Base-by-base conservation (phyloP, 495 filamentous ascomycete genomes). In the Aspergillus sclerotioniger region DNA sequence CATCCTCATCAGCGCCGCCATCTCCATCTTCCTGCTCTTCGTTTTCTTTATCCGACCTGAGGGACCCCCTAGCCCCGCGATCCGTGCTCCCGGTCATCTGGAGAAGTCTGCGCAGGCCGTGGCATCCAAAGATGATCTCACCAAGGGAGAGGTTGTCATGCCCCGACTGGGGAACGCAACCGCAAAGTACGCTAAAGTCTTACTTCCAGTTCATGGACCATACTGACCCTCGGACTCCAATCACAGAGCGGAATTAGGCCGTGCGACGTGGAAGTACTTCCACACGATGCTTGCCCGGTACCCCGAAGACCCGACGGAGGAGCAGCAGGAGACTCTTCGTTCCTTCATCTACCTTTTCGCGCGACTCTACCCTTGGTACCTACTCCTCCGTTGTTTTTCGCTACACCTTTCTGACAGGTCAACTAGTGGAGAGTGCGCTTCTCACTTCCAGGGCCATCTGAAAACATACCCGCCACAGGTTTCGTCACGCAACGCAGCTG, bases 261-360 rank as follows among this genome's bases (percentile, higher is more conserved):
- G 90, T 62, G 86, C 91, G 25, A 86, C 89, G 19, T 96, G 91
- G 92, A 91, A 92, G 67, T 85, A 96, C 62, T 84, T 98, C 66
- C 94, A 98, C 73, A 98, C 95, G 1, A 94, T 90, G 70, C 91
- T 98, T 82, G 88, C 91, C 35, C 87, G 92, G 54, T 98, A 93
- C 74, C 95, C 94, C 41, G 89, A 92, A 62, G 81, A 87, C 54
- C 93, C 94, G 0, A 88, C 88, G 0, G 69, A 81, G 52, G 91
- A 96, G 61, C 92, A 98, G 67, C 87, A 88, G 56, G 81, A 88
- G 41, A 90, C 95, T 3, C 79, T 98, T 39, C 84, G 86, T 60
- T 88, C 88, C 6, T 98, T 88, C 73, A 86, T 98, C 61, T 85
- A 90, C 67, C 82, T 98, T 2, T 98, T 98, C 64, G 89, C 91